phyloP scores from a whole-genome alignment of 805 yeast species.

The Naumovozyma castellii region DNA sequence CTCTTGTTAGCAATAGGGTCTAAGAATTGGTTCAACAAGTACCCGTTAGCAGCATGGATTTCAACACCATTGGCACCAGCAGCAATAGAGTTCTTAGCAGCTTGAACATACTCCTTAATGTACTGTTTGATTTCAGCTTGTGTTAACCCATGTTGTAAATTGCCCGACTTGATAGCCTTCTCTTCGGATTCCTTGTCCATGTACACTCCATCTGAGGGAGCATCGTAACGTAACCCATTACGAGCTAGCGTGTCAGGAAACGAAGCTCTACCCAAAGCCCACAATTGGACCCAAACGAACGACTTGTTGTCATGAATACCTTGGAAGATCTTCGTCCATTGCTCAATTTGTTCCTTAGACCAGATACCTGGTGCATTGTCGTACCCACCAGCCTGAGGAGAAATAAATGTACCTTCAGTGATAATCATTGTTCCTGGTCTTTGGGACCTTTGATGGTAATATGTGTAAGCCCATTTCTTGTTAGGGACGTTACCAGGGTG shows the following conservation, averaged over 20 bases:
- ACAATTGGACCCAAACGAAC: conserved; percentile 39
- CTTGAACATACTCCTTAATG: conserved; percentile 33
- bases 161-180: conserved; percentile 27
- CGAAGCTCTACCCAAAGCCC: conserved; percentile 38
- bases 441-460: conserved; percentile 43
- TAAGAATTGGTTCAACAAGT: conserved; percentile 45
- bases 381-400: conserved; percentile 33
- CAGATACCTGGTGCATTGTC: conserved; percentile 40
- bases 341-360: conserved; percentile 35
- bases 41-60: conserved; percentile 59
- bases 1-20: conserved; percentile 35
- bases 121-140: conserved; percentile 31
- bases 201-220: conserved; percentile 32
- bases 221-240: conserved; percentile 30
- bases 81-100: conserved; percentile 32
- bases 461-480: conserved; percentile 33
- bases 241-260: conserved; percentile 29
- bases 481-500: conserved; percentile 30
- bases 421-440: conserved; percentile 33
- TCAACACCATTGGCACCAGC: conserved; percentile 48
- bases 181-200: conserved; percentile 26
- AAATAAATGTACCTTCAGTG: conserved; percentile 46
- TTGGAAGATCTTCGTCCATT: conserved; percentile 40
- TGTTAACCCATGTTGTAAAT: conserved; percentile 21
- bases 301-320: conserved; percentile 42